Evolutionary conservation across 495 filamentous ascomycete species (phyloP), one percentile per base, ranked within the genome.

Genomic region (Aspergillus nanangensis): DNA sequence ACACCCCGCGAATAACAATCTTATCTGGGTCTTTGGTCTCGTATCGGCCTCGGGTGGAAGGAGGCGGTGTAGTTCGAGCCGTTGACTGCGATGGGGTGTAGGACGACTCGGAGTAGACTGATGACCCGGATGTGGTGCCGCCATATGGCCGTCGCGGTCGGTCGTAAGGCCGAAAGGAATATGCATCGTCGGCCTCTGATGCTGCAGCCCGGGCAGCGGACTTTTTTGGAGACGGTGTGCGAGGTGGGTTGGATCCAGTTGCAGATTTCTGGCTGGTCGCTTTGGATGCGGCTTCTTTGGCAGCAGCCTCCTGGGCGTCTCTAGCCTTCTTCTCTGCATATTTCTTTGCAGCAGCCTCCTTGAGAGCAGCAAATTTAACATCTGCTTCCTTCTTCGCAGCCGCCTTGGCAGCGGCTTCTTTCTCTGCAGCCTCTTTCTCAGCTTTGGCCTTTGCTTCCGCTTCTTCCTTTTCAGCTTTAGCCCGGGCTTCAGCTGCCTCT

Each of bases 1-100:
- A 97, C 5, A 98, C 93, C 11, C 87, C 92, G 56, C 82, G 85
- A 60, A 98, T 87, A 35, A 94, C 81, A 52, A 97, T 93, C 75
- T 97, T 98, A 60, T 93, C 81, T 3, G 91, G 90, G 63, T 97
- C 92, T 53, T 85, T 84, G 32, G 88, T 95, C 14, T 75, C 76
- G 62, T 97, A 98, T 14, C 80, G 65, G 1, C 81, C 80, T 21
- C 87, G 83, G 45, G 81, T 75, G 8, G 84, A 87, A 0, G 87
- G 87, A 2, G 90, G 90, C 23, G 90, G 89, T 3, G 85, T 90
- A 3, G 90, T 94, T 23, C 85, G 82, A n/a, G 86, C 77, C 0
- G 90, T 96, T 8, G 86, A 86, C 38, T 84, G 78, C 3, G 86
- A 92, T 1, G 87, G 77, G 2, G 88, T 82, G 60, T 89, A 95